Evolutionary conservation across 495 filamentous ascomycete genomes (phyloP).

Genomic region (Cryomyces antarcticus): DNA sequence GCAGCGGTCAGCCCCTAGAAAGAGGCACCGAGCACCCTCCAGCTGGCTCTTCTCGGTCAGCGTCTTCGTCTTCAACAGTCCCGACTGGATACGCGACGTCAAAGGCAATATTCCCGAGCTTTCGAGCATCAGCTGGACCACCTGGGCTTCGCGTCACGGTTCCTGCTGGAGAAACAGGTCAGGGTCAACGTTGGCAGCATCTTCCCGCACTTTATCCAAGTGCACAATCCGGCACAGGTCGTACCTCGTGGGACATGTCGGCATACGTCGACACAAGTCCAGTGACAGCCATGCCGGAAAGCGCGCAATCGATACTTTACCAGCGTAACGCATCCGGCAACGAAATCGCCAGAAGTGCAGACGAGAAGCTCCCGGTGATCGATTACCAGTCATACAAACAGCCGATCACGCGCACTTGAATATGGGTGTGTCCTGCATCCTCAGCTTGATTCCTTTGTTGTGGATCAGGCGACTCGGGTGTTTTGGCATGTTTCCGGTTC

Average conservation of each 20-base stretch:
- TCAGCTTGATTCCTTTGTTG: background rate
- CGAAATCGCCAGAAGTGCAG: background rate
- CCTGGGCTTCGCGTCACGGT: background rate
- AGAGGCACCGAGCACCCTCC: background rate
- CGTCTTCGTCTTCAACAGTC: background rate
- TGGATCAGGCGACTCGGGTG: background rate
- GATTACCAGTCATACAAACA: background rate
- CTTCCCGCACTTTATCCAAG: background rate
- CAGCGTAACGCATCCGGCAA: background rate
- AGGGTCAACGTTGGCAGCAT: background rate
- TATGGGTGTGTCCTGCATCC: background rate
- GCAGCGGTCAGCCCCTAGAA: constrained; percentile 1
- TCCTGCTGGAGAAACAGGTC: background rate
- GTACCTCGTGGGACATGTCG: background rate
- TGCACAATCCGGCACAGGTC: background rate
- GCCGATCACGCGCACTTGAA: background rate
- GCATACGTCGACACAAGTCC: background rate
- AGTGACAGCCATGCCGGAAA: background rate
- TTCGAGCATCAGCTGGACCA: background rate
- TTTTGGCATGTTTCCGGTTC: background rate
- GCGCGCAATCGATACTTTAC: background rate
- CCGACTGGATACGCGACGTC: background rate
- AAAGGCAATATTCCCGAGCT: background rate
- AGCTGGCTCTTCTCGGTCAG: background rate
- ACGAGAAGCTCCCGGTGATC: background rate